Evolutionary conservation across 495 filamentous ascomycete genomes (phyloP), one percentile per base, ranked within the genome.

Genomic region (Saxophila tyrrhenica): DNA sequence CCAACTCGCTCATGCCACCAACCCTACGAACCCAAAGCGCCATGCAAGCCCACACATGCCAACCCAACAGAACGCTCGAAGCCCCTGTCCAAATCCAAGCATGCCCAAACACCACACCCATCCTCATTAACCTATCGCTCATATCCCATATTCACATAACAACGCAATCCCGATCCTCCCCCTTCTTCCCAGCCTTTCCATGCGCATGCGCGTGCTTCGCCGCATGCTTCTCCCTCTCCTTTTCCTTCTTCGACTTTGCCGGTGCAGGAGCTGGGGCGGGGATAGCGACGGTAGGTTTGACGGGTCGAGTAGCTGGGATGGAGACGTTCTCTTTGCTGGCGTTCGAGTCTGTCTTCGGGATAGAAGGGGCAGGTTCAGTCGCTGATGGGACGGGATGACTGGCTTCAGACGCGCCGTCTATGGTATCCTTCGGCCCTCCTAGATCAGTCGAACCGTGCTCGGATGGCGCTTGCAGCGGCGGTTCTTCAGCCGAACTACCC

Each of bases 141-240:
- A 17, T 20, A 5, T 51, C 20, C 13, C 11, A 29, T n/a, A n/a
- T n/a, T 72, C 65, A 82, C 74, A 81, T 79, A 39, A 81, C 66
- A 25, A 69, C 58, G 70, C 87, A 94, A 64, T 91, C 86, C 46
- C 86, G 72, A 50, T 94, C 87, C 8, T 67, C 58, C 25, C 70
- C 70, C 54, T 65, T 68, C 59, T 72, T 62, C 60, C 69, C 62
- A n/a, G n/a, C n/a, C n/a, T n/a, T n/a, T n/a, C n/a, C n/a, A n/a
- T n/a, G n/a, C n/a, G n/a, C n/a, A n/a, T n/a, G n/a, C 56, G 72
- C 64, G 29, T 58, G 48, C 62, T 53, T 63, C 69, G 57, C 52
- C 68, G 57, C 55, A 74, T 67, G 25, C 68, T 61, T 41, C 69
- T 67, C 24, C 64, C 69, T 13, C 13, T 5, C 29, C 29, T 35